These are phyloP conservation scores for Sicyos edulis DNA, from an alignment of 306 rosid genomes.

Conservation along the genomic window DNA sequence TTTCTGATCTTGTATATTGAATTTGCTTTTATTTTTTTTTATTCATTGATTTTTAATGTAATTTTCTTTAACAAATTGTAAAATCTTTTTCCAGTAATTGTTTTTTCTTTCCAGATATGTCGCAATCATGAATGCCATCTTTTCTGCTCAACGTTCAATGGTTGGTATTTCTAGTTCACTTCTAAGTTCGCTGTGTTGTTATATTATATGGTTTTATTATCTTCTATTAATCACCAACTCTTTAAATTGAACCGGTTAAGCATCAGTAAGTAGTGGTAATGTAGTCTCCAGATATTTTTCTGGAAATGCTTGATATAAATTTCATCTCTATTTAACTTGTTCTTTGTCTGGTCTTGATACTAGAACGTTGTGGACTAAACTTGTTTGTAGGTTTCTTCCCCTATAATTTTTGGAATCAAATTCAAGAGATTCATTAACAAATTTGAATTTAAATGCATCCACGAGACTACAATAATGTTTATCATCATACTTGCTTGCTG, in stretches of 20 bases:
- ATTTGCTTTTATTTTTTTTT: not conserved
- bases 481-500: not conserved
- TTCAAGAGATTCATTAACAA: not conserved
- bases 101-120: too few relatives aligned
- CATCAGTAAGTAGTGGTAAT: not conserved
- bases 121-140: slow-evolving; percentile 90
- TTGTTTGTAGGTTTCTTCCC: not conserved
- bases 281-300: not conserved
- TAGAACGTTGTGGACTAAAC: not conserved
- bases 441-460: not conserved
- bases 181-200: not conserved
- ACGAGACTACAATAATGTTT: not conserved
- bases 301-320: not conserved
- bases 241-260: not conserved
- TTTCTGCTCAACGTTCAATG: slow-evolving; percentile 80
- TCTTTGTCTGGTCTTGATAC: not conserved
- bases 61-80: slow-evolving; percentile 12
- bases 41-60: not conserved
- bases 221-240: not conserved
- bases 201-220: not conserved
- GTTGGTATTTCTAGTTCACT: slow-evolving; percentile 32
- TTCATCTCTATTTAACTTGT: not conserved
- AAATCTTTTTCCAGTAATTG: slow-evolving; percentile 21
- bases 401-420: not conserved
- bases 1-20: slow-evolving; percentile 23